These are phyloP conservation scores for Phytophthora citrophthora DNA, from an alignment of 352 stramenopile genomes.

Conservation along the genomic window DNA sequence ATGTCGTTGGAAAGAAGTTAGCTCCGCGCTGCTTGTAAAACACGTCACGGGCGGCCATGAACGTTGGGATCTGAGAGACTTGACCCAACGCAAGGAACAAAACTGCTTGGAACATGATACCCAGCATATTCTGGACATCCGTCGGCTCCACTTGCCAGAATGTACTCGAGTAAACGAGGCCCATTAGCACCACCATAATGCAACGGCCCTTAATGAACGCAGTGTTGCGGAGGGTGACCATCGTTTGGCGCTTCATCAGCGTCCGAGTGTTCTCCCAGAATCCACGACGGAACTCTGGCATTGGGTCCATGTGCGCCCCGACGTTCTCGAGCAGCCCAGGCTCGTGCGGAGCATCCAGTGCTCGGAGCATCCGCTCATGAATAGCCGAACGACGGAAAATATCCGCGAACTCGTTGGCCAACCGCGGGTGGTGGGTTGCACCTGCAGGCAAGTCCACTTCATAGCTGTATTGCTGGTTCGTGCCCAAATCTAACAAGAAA, in stretches of 20 bases:
- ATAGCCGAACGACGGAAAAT: slow-evolving; percentile 25
- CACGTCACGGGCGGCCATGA: slow-evolving; percentile 47
- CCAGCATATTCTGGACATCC: slow-evolving; percentile 45
- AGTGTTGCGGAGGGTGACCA: slow-evolving; percentile 50
- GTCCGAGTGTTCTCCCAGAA: slow-evolving; percentile 42
- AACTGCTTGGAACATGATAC: slow-evolving; percentile 72
- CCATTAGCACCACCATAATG: slow-evolving; percentile 57
- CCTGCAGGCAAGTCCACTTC: slow-evolving; percentile 12
- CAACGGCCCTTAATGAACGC: slow-evolving; percentile 34
- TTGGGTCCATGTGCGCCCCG: slow-evolving; percentile 27
- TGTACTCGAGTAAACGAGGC: slow-evolving; percentile 36
- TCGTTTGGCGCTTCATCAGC: slow-evolving; percentile 37
- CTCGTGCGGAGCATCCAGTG: slow-evolving; percentile 18
- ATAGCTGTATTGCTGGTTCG: slow-evolving; percentile 41
- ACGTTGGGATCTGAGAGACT: slow-evolving; percentile 50
- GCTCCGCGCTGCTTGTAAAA: slow-evolving; percentile 60
- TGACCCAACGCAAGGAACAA: slow-evolving; percentile 73
- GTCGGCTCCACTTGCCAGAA: slow-evolving; percentile 44
- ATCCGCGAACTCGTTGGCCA: slow-evolving; percentile 41
- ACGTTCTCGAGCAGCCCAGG: slow-evolving; percentile 23
- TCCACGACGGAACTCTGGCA: slow-evolving; percentile 33
- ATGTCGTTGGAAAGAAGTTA: slow-evolving; percentile 61
- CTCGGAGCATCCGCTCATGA: slow-evolving; percentile 19
- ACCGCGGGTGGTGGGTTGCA: slow-evolving; percentile 18
- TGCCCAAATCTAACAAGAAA: slow-evolving; percentile 51